Evolutionary conservation across 1,284 basidiomycete species (phyloP).

Genomic region (Ganoderma meredithae): DNA sequence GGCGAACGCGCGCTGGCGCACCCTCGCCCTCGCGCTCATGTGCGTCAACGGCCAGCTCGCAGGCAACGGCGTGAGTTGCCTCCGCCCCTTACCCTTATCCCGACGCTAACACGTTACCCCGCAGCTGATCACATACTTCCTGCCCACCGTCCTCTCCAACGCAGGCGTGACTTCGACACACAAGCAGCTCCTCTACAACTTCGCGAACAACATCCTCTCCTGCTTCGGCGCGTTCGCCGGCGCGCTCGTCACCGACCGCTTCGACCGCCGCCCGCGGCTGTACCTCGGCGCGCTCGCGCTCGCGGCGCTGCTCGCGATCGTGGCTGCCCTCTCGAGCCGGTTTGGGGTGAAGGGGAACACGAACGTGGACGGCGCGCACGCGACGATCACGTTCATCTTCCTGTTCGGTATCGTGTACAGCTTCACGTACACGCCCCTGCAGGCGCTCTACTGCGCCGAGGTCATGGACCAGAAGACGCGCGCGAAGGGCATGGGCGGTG

Average conservation of each 20-base stretch:
- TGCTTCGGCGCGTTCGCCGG: constrained; percentile 21
- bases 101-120: not conserved
- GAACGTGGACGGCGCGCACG: constrained; percentile 20
- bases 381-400: constrained; percentile 25
- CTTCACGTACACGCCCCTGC: constrained; percentile 23
- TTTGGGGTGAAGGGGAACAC: constrained; percentile 18
- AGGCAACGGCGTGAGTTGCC: constrained; percentile 21
- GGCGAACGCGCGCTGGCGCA: constrained; percentile 21
- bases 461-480: constrained; percentile 22
- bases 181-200: constrained; percentile 26
- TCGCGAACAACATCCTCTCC: constrained; percentile 27
- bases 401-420: constrained; percentile 22
- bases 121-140: constrained; percentile 26
- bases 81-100: not conserved
- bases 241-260: constrained; percentile 20
- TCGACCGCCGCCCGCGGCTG: constrained; percentile 20
- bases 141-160: constrained; percentile 19
- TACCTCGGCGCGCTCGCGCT: constrained; percentile 20
- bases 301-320: constrained; percentile 19
- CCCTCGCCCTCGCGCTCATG: constrained; percentile 24
- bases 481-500: constrained; percentile 21
- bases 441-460: constrained; percentile 25
- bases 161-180: constrained; percentile 17
- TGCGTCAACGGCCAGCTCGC: constrained; percentile 26
- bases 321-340: constrained; percentile 20